These are phyloP conservation scores for Zancudomyces culisetae DNA, from an alignment of 371 early-diverging fungal genomes.

Conservation along the genomic window DNA sequence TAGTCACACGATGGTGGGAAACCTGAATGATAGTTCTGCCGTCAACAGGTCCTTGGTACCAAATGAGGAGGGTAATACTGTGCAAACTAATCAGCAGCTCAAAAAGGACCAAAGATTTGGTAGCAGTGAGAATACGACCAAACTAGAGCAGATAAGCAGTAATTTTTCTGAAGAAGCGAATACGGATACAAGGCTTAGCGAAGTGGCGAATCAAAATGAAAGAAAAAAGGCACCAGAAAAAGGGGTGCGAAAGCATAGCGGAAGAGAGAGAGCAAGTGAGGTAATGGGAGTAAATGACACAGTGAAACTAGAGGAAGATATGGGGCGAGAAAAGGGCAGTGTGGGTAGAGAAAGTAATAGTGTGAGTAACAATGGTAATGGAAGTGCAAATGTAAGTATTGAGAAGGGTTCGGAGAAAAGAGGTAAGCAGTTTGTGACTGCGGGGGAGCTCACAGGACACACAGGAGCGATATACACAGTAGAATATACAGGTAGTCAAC, in stretches of 20 bases:
- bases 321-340: constrained; percentile 6
- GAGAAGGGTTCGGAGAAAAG: constrained; percentile 1
- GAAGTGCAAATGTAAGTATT: constrained; percentile 1
- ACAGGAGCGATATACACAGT: constrained; percentile 20
- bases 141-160: too few species aligned
- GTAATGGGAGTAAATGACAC: constrained; percentile 7
- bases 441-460: constrained; percentile 21
- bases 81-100: too few species aligned
- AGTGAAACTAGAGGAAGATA: background rate
- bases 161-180: too few species aligned
- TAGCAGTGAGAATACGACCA: too few species aligned
- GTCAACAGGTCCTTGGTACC: too few species aligned
- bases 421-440: constrained; percentile 1
- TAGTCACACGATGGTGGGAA: too few species aligned
- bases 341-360: background rate
- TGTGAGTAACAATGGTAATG: background rate
- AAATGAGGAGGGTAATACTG: too few species aligned
- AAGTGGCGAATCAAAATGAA: too few species aligned
- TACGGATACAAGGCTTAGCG: too few species aligned
- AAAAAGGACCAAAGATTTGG: too few species aligned
- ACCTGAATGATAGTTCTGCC: too few species aligned
- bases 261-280: background rate
- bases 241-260: background rate
- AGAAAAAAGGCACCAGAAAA: background rate
- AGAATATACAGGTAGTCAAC: constrained; percentile 15